Evolutionary conservation across 2,329 filamentous ascomycete species (phyloP).

Genomic region (Diaporthe citri): DNA sequence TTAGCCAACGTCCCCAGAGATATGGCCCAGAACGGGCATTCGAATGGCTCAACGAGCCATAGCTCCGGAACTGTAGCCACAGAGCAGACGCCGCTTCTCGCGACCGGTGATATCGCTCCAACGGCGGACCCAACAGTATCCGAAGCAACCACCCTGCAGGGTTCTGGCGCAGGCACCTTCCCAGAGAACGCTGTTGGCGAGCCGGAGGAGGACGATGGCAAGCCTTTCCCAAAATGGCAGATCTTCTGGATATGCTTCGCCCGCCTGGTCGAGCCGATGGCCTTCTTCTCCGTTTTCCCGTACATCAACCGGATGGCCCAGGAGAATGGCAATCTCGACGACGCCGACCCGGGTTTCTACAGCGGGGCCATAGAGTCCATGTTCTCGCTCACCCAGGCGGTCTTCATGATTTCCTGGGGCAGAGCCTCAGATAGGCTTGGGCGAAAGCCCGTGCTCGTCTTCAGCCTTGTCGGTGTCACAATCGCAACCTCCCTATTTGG

Average conservation of each 20-base stretch:
- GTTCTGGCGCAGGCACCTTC: constrained; percentile 39
- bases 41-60: not conserved
- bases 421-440: constrained; percentile 75
- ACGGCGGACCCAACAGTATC: constrained; percentile 41
- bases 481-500: constrained; percentile 76
- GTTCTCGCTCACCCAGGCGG: constrained; percentile 81
- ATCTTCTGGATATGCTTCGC: constrained; percentile 81
- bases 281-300: constrained; percentile 87
- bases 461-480: constrained; percentile 74
- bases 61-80: constrained; percentile 36
- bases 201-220: constrained; percentile 48
- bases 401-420: constrained; percentile 84
- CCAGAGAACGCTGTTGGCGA: constrained; percentile 29
- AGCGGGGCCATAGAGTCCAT: constrained; percentile 80
- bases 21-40: constrained; percentile 16
- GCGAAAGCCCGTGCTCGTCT: constrained; percentile 78
- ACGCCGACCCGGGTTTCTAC: constrained; percentile 83
- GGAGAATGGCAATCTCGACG: constrained; percentile 70
- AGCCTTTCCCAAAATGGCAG: constrained; percentile 71
- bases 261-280: constrained; percentile 79
- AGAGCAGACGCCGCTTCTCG: constrained; percentile 51
- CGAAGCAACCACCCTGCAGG: constrained; percentile 41
- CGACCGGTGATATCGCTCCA: constrained; percentile 40
- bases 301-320: constrained; percentile 84
- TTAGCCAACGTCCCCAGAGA: not conserved